Base-by-base conservation (phyloP, 1,139 yeast species). In the Suhomyces guaymorum region DNA sequence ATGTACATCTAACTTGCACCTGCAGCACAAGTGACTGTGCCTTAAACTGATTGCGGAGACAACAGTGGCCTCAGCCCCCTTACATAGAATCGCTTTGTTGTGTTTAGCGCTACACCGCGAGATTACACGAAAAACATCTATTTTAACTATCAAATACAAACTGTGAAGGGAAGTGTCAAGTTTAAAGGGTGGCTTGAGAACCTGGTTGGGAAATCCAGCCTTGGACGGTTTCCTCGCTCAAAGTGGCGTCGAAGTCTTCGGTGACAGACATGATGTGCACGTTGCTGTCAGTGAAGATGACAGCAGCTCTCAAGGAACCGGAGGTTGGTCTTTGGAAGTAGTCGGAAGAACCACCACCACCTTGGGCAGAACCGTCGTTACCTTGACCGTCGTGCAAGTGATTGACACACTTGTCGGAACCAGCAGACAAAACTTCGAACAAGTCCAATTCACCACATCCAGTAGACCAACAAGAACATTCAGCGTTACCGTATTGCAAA, bases 331-430 rank as follows among this genome's bases (percentile, higher is more conserved):
- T 86, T 16, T 63, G 56, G 59, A 92, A 87, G 75, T 81, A 89
- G 66, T 89, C 95, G 50, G 80, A 72, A 43, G 96, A 73, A 56
- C 96, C 96, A 61, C 95, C 95, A 56, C 95, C 96, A 58, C 82
- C 83, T 35, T 46, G 49, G 34, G 43, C 42, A 29, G 65, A 44
- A 31, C 71, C 49, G 48, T 80, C 79, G 46, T 70, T 59, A 53
- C 94, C 95, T 73, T 89, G 96, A 54, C 87, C 88, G 55, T 78
- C 79, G 69, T 92, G 98, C 53, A 92, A 67, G 58, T 90, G 95
- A 43, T 87, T 70, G 54, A 86, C 83, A 61, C 90, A 70, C 57
- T 80, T 79, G 56, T 70, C 65, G 45, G 87, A 80, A 47, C 96
- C 96, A 22, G 86, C 52, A 26, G 67, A 59, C 57, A 87, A 75